Conservation (phyloP, 192 early-diverging fungal genomes). For the Rhizophagus prolifer region DNA sequence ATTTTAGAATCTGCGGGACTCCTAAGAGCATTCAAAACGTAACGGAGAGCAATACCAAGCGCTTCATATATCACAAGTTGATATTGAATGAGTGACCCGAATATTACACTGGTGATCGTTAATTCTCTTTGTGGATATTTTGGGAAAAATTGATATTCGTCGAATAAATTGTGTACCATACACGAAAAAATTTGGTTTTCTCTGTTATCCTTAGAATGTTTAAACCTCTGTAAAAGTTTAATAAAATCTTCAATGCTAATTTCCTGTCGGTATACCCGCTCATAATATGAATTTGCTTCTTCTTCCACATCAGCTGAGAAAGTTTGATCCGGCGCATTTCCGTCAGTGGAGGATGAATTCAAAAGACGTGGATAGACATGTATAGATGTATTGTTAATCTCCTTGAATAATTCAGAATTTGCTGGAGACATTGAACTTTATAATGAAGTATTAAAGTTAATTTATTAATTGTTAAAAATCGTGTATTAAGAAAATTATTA, state of each 20-base stretch:
- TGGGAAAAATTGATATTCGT: slow-evolving; percentile 93
- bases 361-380: slow-evolving; percentile 54
- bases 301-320: slow-evolving; percentile 78
- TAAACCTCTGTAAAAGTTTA: slow-evolving; percentile 76
- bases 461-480: background rate
- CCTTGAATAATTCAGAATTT: slow-evolving; percentile 58
- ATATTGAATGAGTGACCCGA: slow-evolving; percentile 88
- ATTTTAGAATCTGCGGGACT: slow-evolving; percentile 75
- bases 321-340: slow-evolving; percentile 44
- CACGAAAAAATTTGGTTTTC: slow-evolving; percentile 85
- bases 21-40: slow-evolving; percentile 84
- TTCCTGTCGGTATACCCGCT: slow-evolving; percentile 76
- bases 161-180: slow-evolving; percentile 92
- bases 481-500: background rate
- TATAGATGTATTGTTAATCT: slow-evolving; percentile 53
- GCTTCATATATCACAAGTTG: slow-evolving; percentile 78
- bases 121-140: slow-evolving; percentile 95
- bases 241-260: slow-evolving; percentile 83
- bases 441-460: background rate
- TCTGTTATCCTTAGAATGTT: slow-evolving; percentile 68
- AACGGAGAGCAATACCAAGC: slow-evolving; percentile 86
- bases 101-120: slow-evolving; percentile 82
- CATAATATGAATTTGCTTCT: slow-evolving; percentile 72
- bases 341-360: slow-evolving; percentile 45
- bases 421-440: slow-evolving; percentile 59